Evolutionary conservation across 176 grass and related monocot species (phyloP), one percentile per base, ranked within the genome.

Genomic region (Phoenix roebelenii): DNA sequence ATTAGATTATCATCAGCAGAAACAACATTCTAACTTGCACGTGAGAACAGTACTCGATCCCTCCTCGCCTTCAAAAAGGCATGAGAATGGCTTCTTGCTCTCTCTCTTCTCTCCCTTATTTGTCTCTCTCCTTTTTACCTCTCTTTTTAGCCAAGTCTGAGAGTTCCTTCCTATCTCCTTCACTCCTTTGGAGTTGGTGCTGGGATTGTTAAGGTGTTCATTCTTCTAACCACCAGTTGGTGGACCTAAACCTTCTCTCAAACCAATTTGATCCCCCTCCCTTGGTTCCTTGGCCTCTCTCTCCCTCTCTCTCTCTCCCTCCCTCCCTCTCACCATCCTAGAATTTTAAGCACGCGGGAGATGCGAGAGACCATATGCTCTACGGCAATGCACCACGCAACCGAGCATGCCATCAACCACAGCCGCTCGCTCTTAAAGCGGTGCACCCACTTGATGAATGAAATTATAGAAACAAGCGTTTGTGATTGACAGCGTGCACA

Each of bases 191-290:
- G 73, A 86, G 56, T 92, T 55, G 80, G 76, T 85, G 62, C 66
- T 49, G 75, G 69, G 85, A 79, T 78, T 50, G 75, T 88, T 95
- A 88, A 85, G 85, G 70, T 74, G 89, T 95, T 82, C 78, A 85
- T 82, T 95, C 89, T 65, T 22, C 65, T 95, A 89, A 89, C 89
- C 39, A 95, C 89, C 85, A 95, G 81, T 95, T 88, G 89, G 89
- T 95, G 81, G 81, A 95, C 89, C 89, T 88, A 95, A 89, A 95
- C 73, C 75, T 66, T 77, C 84, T 78, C 77, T 82, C 19, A 60
- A 32, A 30, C 26, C 61, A 60, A 63, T 22, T 68, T 15, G 35
- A 12, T 64, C 72, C 71, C 66, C 74, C 67, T 22, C 71, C 70
- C 66, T 64, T 57, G 64, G 67, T 69, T 28, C 65, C 60, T 70